Base-by-base conservation (phyloP, 345 rosid genomes). In the Barbarea vulgaris region DNA sequence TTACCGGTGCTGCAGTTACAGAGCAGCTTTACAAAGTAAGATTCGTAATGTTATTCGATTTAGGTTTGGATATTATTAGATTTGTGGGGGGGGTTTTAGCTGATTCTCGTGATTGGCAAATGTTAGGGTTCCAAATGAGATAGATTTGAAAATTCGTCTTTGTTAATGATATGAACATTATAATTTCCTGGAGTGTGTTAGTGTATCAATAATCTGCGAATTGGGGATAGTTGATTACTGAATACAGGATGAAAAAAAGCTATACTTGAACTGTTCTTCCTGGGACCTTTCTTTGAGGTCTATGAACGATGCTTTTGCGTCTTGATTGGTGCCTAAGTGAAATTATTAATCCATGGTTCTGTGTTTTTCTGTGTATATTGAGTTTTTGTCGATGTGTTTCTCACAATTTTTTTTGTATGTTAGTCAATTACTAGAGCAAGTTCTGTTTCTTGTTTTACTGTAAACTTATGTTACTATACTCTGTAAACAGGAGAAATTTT, bases 11-110 rank as follows among this genome's bases (percentile, higher is more conserved):
- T 17, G 97, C 97, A 62, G 55, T 90, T 74, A 87, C 92, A 2
- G 99, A 95, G 84, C 99, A 95, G 73, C 85, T 87, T 64, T 83
- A 95, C 86, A 89, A 95, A 86, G 96, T 91, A 6, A 44, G 19
- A 24, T 39, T 57, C 54, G 19, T 47, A 37, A 0, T 25, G 5
- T 24, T 24, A 31, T 63, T 63, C 34, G 34, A 53, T 54, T n/a
- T 4, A 9, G 11, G 12, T 13, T 63, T 19, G 24, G n/a, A n/a
- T n/a, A n/a, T 19, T 5, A 51, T 22, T 53, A n/a, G 51, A 53
- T 28, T 54, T 55, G n/a, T n/a, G n/a, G 44, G 44, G 3, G 52
- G 27, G 0, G 55, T n/a, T n/a, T 51, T 30, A 51, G n/a, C 39
- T 53, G 55, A 55, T 73, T 68, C 46, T 34, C 50, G 47, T 63